Evolutionary conservation across 345 rosid species (phyloP).

Genomic region (Sisymbrium irio): DNA sequence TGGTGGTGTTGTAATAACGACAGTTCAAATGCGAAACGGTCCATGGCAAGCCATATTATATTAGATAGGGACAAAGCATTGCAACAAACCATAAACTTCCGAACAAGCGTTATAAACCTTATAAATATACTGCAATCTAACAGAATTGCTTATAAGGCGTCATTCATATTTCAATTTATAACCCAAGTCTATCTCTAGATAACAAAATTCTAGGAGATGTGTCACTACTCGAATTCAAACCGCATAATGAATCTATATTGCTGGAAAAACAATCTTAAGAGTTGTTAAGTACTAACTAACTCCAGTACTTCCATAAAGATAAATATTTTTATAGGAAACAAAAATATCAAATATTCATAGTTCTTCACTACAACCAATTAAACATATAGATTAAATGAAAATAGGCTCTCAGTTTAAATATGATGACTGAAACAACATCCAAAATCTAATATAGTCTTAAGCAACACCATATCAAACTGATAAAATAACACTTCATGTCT

Average conservation of each 20-base stretch:
- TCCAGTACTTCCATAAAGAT: not conserved
- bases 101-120: not conserved
- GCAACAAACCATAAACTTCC: conserved; percentile 4
- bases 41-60: not conserved
- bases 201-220: too few species aligned
- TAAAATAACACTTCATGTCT: not conserved
- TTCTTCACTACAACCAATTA: not conserved
- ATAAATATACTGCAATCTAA: not conserved
- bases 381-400: not conserved
- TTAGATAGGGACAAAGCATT: not conserved
- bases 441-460: not conserved
- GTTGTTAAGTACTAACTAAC: not conserved
- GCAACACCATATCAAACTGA: conserved; percentile 9
- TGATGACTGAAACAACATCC: not conserved
- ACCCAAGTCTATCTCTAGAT: too few species aligned
- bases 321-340: not conserved
- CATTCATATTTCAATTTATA: too few species aligned
- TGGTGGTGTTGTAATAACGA: not conserved
- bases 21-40: not conserved
- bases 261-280: not conserved
- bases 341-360: not conserved
- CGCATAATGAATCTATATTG: not conserved
- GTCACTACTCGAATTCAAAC: too few species aligned
- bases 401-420: not conserved
- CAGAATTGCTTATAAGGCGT: too few species aligned